Conservation (phyloP, 2,329 filamentous ascomycete genomes). For the Keithomyces neogunnii region DNA sequence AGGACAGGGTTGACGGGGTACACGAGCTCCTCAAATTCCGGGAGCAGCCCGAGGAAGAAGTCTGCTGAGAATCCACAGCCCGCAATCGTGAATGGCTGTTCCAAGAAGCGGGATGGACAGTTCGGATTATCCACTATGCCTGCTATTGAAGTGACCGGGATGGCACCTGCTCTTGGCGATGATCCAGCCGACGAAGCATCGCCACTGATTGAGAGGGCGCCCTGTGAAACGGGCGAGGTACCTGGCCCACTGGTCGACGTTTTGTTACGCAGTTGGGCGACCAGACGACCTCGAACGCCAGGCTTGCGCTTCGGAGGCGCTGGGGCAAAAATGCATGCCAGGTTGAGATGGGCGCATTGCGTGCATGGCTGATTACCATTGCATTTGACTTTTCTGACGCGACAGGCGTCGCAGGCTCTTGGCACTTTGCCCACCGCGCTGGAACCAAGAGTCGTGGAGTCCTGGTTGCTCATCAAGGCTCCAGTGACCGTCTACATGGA, state of each 20-base stretch:
- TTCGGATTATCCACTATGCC: conserved; percentile 14
- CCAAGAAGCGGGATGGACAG: conserved; percentile 1
- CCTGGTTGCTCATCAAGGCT: conserved; percentile 8
- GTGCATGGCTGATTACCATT: conserved; percentile 25
- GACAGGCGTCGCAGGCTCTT: conserved; percentile 29
- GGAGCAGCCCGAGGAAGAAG: conserved; percentile 25
- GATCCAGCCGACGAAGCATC: conserved; percentile 9
- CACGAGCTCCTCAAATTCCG: conserved; percentile 25
- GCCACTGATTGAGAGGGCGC: conserved; percentile 1
- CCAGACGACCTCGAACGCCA: conserved; percentile 24
- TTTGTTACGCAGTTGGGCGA: conserved; percentile 25
- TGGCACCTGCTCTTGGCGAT: conserved; percentile 2
- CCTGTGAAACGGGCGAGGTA: neutral
- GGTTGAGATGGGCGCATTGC: conserved; percentile 26
- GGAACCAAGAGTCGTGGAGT: neutral
- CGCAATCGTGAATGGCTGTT: conserved; percentile 2
- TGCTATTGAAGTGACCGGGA: conserved; percentile 16
- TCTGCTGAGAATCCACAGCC: conserved; percentile 16
- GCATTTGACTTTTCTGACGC: conserved; percentile 29
- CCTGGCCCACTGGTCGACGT: conserved; percentile 3
- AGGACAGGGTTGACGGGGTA: conserved; percentile 29
- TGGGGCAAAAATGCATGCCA: conserved; percentile 25
- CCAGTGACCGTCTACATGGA: neutral
- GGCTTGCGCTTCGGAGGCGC: conserved; percentile 24
- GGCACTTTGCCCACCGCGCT: conserved; percentile 10